These are phyloP conservation scores for Allomyces macrogynus DNA, from an alignment of 192 early-diverging fungal genomes.

Conservation along the genomic window DNA sequence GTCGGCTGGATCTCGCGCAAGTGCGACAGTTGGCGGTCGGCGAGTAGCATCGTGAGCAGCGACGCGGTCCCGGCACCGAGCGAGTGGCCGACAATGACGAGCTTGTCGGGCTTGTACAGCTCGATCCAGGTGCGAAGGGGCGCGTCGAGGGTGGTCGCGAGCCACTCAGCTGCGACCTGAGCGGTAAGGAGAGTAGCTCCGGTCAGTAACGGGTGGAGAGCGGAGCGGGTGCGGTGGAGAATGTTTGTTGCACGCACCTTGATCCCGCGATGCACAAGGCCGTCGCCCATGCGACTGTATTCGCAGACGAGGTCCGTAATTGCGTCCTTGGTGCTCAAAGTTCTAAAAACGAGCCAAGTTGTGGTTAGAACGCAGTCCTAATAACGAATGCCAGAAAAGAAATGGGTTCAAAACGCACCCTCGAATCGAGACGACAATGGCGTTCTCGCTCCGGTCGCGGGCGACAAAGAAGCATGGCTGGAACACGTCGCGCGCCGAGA, in stretches of 20 bases:
- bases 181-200: too few relatives aligned
- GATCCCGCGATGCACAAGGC: constrained; percentile 54
- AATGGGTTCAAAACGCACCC: constrained; percentile 25
- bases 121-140: constrained; percentile 33
- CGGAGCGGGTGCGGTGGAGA: too few relatives aligned
- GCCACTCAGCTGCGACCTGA: constrained; percentile 42
- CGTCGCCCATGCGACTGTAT: constrained; percentile 57
- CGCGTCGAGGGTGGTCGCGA: constrained; percentile 42
- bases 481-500: constrained; percentile 39
- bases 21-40: constrained; percentile 20
- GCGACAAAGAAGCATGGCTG: constrained; percentile 51
- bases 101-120: constrained; percentile 20
- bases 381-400: neutral
- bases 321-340: constrained; percentile 27
- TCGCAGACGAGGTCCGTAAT: constrained; percentile 55
- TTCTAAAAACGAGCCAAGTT: too few relatives aligned
- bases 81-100: constrained; percentile 57
- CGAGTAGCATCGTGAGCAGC: constrained; percentile 51
- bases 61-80: constrained; percentile 50
- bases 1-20: constrained; percentile 7
- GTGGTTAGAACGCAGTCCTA: too few relatives aligned
- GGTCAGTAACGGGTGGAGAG: too few relatives aligned
- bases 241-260: constrained; percentile 8
- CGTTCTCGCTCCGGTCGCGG: constrained; percentile 33
- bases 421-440: constrained; percentile 42